These are phyloP conservation scores for Monosporascus sp. DNA, from an alignment of 2,329 filamentous ascomycete genomes.

Conservation along the genomic window DNA sequence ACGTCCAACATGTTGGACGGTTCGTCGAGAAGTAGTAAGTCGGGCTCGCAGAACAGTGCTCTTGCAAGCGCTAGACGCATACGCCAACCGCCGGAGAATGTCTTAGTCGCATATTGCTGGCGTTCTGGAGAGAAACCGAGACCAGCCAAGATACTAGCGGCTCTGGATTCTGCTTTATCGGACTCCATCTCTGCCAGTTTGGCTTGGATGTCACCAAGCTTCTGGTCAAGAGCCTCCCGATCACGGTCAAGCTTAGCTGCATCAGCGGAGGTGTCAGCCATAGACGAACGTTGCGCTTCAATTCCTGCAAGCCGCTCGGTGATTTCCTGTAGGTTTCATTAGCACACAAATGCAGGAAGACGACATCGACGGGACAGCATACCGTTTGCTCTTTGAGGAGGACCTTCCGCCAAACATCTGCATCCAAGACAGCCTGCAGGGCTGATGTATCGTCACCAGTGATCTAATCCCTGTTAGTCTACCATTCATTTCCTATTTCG, in stretches of 20 bases:
- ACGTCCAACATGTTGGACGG: conserved; percentile 99
- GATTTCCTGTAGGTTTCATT: conserved; percentile 61
- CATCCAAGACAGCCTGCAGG: conserved; percentile 90
- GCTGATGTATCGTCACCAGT: conserved; percentile 93
- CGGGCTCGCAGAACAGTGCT: conserved; percentile 96
- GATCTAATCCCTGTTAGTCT: conserved; percentile 51
- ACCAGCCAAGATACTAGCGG: conserved; percentile 93
- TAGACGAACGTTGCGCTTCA: conserved; percentile 67
- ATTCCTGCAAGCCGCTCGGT: conserved; percentile 68
- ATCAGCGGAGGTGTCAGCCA: conserved; percentile 91
- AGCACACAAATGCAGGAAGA: conserved; percentile 2
- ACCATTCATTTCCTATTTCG: neutral
- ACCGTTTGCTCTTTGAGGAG: conserved; percentile 82
- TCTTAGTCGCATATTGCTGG: conserved; percentile 90
- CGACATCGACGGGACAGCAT: conserved; percentile 28
- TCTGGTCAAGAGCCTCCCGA: conserved; percentile 83
- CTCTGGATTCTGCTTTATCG: conserved; percentile 92
- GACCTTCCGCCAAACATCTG: conserved; percentile 97
- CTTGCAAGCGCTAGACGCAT: conserved; percentile 94
- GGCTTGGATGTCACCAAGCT: conserved; percentile 81
- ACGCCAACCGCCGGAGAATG: conserved; percentile 98
- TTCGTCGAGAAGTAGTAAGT: conserved; percentile 93
- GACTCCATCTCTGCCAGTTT: conserved; percentile 99
- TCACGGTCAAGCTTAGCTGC: conserved; percentile 80
- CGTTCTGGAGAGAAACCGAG: conserved; percentile 92